Evolutionary conservation across 2,329 filamentous ascomycete species (phyloP).

Genomic region (Xylariaceae sp.): DNA sequence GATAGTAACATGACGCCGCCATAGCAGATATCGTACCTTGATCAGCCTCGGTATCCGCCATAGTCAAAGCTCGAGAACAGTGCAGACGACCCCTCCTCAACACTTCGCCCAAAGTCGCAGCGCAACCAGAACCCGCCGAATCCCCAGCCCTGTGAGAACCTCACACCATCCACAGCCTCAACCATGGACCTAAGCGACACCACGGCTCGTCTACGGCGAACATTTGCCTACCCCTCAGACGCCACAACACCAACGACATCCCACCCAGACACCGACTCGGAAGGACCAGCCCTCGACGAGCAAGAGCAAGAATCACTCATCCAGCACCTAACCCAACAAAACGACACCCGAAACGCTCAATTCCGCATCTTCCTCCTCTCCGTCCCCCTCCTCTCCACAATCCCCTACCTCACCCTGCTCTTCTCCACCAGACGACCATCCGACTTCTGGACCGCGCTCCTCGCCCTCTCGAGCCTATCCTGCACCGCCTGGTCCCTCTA

Average conservation of each 20-base stretch:
- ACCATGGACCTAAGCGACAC: conserved; percentile 29
- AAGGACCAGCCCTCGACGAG: conserved; percentile 42
- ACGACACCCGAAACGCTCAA: conserved; percentile 55
- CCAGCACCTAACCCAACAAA: conserved; percentile 49
- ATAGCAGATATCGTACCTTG: too few species aligned
- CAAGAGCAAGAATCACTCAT: conserved; percentile 67
- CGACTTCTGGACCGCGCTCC: conserved; percentile 45
- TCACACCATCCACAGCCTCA: not conserved
- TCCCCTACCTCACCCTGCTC: conserved; percentile 55
- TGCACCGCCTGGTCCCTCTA: conserved; percentile 62
- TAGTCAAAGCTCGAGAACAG: too few species aligned
- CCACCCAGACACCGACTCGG: conserved; percentile 47
- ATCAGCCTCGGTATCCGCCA: too few species aligned
- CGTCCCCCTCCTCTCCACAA: conserved; percentile 55
- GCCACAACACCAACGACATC: conserved; percentile 27
- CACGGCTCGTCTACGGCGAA: conserved; percentile 65
- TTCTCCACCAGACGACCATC: conserved; percentile 25
- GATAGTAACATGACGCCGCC: too few species aligned
- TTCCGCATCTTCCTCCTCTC: conserved; percentile 57
- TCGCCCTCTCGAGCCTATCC: conserved; percentile 62
- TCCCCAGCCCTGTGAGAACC: too few species aligned
- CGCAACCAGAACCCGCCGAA: too few species aligned
- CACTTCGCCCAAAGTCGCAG: too few species aligned
- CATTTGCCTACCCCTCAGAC: conserved; percentile 72
- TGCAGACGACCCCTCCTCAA: too few species aligned